Evolutionary conservation across 2,329 filamentous ascomycete species (phyloP).

Genomic region (Didymella glomerata): DNA sequence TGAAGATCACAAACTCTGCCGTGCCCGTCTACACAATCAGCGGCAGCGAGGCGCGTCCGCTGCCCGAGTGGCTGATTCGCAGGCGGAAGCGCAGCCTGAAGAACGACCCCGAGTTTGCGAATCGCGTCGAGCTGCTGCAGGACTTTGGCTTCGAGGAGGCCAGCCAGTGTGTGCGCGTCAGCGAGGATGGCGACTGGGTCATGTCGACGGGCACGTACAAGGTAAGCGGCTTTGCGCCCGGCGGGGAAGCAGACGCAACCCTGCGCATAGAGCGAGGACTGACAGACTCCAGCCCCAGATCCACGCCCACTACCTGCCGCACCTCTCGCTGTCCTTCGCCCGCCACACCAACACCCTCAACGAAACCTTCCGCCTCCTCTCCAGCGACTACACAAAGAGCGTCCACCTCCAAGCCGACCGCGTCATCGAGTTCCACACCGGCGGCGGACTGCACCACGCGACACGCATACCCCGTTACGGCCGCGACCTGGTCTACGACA

Average conservation of each 20-base stretch:
- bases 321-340: slow-evolving; percentile 91
- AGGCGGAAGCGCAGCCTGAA: slow-evolving; percentile 91
- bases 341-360: slow-evolving; percentile 93
- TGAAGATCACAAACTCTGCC: slow-evolving; percentile 84
- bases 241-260: no score
- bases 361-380: slow-evolving; percentile 87
- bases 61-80: slow-evolving; percentile 94
- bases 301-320: slow-evolving; percentile 92
- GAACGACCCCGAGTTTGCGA: slow-evolving; percentile 90
- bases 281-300: slow-evolving; percentile 70
- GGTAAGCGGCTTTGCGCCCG: neutral
- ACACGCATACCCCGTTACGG: slow-evolving; percentile 93
- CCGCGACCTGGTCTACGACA: slow-evolving; percentile 86
- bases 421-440: slow-evolving; percentile 90
- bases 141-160: slow-evolving; percentile 99
- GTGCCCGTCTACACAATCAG: slow-evolving; percentile 96
- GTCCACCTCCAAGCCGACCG: slow-evolving; percentile 92
- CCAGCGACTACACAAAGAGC: slow-evolving; percentile 91
- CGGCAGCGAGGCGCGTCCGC: slow-evolving; percentile 82
- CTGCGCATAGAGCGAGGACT: neutral
- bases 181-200: slow-evolving; percentile 93
- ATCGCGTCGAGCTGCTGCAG: slow-evolving; percentile 91
- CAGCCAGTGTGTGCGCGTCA: slow-evolving; percentile 86
- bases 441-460: slow-evolving; percentile 84
- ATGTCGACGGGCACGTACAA: slow-evolving; percentile 42